Percentiles rank a stretch among this genome's conserved stretches.
Evolutionary conservation across 305 asterid species (phyloP).

Genomic region (Fraxinus platypoda): DNA sequence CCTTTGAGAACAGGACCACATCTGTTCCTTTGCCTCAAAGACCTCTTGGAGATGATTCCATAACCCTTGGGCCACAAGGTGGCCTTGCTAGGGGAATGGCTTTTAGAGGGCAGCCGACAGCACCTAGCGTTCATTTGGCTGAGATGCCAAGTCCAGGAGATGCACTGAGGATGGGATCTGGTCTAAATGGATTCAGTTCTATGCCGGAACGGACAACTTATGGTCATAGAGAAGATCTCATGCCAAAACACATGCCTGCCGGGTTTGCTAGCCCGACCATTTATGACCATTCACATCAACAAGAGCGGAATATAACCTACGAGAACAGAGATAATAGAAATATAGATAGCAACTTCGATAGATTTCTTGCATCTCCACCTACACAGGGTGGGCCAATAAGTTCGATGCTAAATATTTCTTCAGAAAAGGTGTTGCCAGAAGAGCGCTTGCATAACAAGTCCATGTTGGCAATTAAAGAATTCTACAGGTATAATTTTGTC

Average conservation of each 20-base stretch:
- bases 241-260: conserved; percentile 51
- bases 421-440: conserved; percentile 58
- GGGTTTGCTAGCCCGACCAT: conserved; percentile 40
- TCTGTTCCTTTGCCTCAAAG: conserved; percentile 47
- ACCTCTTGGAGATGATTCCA: conserved; percentile 43
- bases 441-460: conserved; percentile 59
- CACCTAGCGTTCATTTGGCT: conserved; percentile 36
- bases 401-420: conserved; percentile 32
- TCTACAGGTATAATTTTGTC: conserved; percentile 60
- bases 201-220: conserved; percentile 50
- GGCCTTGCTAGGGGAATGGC: conserved; percentile 95
- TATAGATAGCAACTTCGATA: conserved; percentile 48
- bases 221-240: conserved; percentile 59
- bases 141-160: conserved; percentile 47
- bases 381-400: conserved; percentile 42
- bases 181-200: conserved; percentile 62
- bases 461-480: conserved; percentile 72
- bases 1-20: conserved; percentile 32
- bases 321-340: conserved; percentile 52
- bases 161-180: conserved; percentile 52
- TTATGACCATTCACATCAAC: conserved; percentile 45
- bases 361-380: conserved; percentile 43
- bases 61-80: conserved; percentile 94
- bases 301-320: conserved; percentile 30
- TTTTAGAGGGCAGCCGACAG: conserved; percentile 68